A percentile compares a stretch with the other conserved stretches of the same genome.
phyloP scores from a whole-genome alignment of 306 rosid genomes.

The Fragaria ananassa region DNA sequence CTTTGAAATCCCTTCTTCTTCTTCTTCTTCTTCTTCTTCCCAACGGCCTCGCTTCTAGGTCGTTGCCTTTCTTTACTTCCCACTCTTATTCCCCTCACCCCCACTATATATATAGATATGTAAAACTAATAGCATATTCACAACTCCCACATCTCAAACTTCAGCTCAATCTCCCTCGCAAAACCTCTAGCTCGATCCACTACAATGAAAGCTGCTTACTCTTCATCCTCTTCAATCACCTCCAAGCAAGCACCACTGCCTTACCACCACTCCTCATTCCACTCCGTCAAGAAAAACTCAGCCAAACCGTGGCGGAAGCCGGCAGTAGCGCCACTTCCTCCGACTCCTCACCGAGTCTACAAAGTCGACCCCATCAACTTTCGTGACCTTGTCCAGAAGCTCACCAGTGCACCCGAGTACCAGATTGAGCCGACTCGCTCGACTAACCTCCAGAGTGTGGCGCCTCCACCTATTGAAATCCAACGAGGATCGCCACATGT shows the following conservation, averaged over 20 bases:
- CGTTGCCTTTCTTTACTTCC: conserved; percentile 26
- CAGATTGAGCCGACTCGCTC: conserved; percentile 22
- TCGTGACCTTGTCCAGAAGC: conserved; percentile 63
- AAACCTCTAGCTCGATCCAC: neutral
- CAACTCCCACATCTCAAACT: neutral
- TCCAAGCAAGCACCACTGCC: conserved; percentile 30
- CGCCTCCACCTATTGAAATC: conserved; percentile 29
- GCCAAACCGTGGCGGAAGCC: conserved; percentile 64
- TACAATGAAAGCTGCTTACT: conserved; percentile 40
- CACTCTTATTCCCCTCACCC: neutral
- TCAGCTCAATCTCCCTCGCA: neutral
- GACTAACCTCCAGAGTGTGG: conserved; percentile 28
- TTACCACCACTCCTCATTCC: conserved; percentile 31
- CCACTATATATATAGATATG: neutral
- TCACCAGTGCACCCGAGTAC: conserved; percentile 63
- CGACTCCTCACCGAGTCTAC: conserved; percentile 50
- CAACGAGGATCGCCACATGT: neutral
- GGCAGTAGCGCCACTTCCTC: conserved; percentile 50
- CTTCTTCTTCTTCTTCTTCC: neutral
- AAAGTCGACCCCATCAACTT: conserved; percentile 77
- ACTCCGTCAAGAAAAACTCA: conserved; percentile 41
- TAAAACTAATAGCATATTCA: neutral
- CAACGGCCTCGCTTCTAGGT: conserved; percentile 22
- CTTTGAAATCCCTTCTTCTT: conserved; percentile 15
- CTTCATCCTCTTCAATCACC: conserved; percentile 29